A percentile compares a stretch with the other conserved stretches of the same genome.
These are phyloP conservation scores for Saccharomyces hybrid DNA, from an alignment of 1,139 yeast genomes.

Conservation along the genomic window DNA sequence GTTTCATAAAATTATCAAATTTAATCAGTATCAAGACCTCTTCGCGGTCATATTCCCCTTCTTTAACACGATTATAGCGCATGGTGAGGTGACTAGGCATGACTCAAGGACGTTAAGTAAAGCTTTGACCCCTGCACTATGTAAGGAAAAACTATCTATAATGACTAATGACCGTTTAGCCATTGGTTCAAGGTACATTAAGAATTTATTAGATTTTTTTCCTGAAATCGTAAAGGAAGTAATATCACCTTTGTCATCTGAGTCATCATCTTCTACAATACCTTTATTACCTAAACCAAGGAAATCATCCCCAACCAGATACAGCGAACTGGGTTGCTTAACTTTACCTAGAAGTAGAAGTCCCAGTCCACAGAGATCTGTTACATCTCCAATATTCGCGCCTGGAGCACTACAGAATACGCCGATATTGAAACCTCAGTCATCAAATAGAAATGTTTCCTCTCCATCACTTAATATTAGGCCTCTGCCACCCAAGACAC, in stretches of 20 bases:
- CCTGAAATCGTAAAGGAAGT: conserved; percentile 15
- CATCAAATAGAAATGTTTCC: background rate
- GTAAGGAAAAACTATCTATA: conserved; percentile 44
- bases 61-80: conserved; percentile 34
- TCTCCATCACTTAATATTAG: conserved; percentile 5
- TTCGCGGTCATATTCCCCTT: conserved; percentile 40
- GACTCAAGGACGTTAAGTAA: conserved; percentile 41
- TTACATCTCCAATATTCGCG: background rate
- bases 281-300: conserved; percentile 27
- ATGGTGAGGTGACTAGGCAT: conserved; percentile 39
- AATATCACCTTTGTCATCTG: background rate
- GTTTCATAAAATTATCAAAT: conserved; percentile 33
- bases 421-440: background rate
- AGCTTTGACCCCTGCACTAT: conserved; percentile 44
- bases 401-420: background rate
- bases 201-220: conserved; percentile 46
- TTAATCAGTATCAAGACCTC: conserved; percentile 27
- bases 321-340: conserved; percentile 6
- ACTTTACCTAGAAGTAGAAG: conserved; percentile 6
- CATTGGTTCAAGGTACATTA: conserved; percentile 46
- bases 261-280: conserved; percentile 4
- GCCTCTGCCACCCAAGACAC: conserved; percentile 7
- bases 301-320: conserved; percentile 21
- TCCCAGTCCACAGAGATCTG: conserved; percentile 7
- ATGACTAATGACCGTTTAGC: conserved; percentile 41